Evolutionary conservation across 2,329 filamentous ascomycete species (phyloP), one percentile per base, ranked within the genome.

Genomic region (Diaporthe humulicola): DNA sequence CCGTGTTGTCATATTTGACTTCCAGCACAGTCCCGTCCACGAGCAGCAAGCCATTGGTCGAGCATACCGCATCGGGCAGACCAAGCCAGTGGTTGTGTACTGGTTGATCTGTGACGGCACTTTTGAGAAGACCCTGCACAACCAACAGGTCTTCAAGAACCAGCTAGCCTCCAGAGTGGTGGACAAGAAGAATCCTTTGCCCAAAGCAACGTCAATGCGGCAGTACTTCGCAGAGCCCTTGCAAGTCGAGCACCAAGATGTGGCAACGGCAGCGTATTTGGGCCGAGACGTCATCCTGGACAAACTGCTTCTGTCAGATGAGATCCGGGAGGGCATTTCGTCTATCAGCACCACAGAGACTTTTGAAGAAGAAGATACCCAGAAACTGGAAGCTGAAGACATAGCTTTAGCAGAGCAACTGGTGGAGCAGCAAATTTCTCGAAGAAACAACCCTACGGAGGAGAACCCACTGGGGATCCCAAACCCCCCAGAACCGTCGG

Each of bases 31-130:
- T 77, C 96, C 96, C 0, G 89, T 92, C 7, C 88, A 92, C 80
- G 96, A 98, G 82, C 93, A 95, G 79, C 96, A 98, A 83, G 96
- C 96, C 1, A 91, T 98, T 69, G 96, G 95, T 2, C 90, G 96
- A 71, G 93, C 94, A 0, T 98, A 97, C 82, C 94, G 96, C 1
- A 90, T 98, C 45, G 95, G 95, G 0, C 96, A 98, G 82, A 86
- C 85, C 50, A 97, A 96, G 79, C 88, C 90, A 0, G 95, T 98
- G 1, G 96, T 90, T 80, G 95, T 98, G 1, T 98, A 98, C 83
- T 93, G 93, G 25, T 91, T 98, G 76, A 86, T 95, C 36, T 87
- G 91, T 15, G 94, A 92, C 2, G 95, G 95, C 2, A 97, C 95
- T 0, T 95, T 93, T 78, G 95, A 98, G 81, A 90, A 93, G 54